Conservation (phyloP, 2,329 filamentous ascomycete species). For the Colletotrichum lini region DNA sequence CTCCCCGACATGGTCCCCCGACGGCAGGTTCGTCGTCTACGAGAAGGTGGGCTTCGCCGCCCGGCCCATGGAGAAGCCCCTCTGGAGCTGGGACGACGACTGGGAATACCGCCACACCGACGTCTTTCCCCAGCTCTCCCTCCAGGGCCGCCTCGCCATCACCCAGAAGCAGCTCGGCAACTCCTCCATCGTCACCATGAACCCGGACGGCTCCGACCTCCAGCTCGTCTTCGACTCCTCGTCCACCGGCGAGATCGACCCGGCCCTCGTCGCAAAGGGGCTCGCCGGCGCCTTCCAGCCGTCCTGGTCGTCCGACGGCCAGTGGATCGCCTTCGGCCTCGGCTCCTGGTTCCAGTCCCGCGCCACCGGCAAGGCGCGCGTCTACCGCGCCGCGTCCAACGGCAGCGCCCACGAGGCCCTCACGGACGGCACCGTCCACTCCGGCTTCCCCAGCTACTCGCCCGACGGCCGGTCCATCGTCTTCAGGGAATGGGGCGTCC, state of each 20-base stretch:
- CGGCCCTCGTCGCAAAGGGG: slow-evolving; percentile 24
- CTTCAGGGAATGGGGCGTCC: slow-evolving; percentile 33
- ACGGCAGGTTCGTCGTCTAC: slow-evolving; percentile 32
- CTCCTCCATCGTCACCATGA: slow-evolving; percentile 36
- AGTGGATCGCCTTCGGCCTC: slow-evolving; percentile 20
- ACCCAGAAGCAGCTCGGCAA: slow-evolving; percentile 37
- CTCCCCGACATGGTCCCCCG: slow-evolving; percentile 32
- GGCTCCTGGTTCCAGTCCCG: slow-evolving; percentile 30
- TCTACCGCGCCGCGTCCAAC: slow-evolving; percentile 23
- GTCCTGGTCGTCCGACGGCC: slow-evolving; percentile 25
- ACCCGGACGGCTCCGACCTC: slow-evolving; percentile 32
- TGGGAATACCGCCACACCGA: slow-evolving; percentile 36
- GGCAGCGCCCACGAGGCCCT: slow-evolving; percentile 26
- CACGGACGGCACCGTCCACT: slow-evolving; percentile 30
- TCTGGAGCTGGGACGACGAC: slow-evolving; percentile 35
- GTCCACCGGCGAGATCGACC: slow-evolving; percentile 22
- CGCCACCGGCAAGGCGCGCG: slow-evolving; percentile 23
- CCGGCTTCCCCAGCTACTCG: slow-evolving; percentile 27
- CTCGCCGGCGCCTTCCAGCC: slow-evolving; percentile 29
- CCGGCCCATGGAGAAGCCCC: slow-evolving; percentile 30
- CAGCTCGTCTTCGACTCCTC: slow-evolving; percentile 35
- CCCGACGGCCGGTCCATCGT: slow-evolving; percentile 20
- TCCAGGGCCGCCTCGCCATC: slow-evolving; percentile 29
- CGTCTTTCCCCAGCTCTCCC: slow-evolving; percentile 33
- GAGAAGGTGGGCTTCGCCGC: slow-evolving; percentile 34